A percentile compares a stretch with the other conserved stretches of the same genome.
Evolutionary conservation across 83 land plant species (phyloP).

Genomic region (Diphasiastrum complanatum): DNA sequence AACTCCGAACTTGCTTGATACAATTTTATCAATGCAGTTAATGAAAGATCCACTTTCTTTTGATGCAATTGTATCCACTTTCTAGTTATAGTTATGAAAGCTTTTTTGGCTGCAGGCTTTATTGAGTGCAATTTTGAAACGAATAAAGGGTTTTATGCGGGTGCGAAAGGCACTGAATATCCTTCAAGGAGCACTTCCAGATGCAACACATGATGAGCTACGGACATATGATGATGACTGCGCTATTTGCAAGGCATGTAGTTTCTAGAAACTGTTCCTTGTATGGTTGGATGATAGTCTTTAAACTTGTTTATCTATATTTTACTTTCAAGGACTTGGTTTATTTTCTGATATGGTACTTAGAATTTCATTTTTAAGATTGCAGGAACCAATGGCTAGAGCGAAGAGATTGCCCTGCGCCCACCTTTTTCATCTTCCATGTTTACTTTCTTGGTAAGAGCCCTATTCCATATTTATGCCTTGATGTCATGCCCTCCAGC

Average conservation of each 20-base stretch:
- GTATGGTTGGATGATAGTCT: not conserved
- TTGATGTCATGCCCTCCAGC: too few species aligned
- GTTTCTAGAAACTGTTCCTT: not conserved
- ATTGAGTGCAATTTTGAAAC: slow-evolving; percentile 65
- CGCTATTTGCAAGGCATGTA: slow-evolving; percentile 87
- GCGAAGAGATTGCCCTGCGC: slow-evolving; percentile 82
- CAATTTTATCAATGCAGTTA: too few species aligned
- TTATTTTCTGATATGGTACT: not conserved
- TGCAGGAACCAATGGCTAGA: slow-evolving; percentile 92
- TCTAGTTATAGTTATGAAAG: too few species aligned
- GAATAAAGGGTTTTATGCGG: slow-evolving; percentile 69
- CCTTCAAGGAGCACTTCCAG: slow-evolving; percentile 80
- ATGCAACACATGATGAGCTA: slow-evolving; percentile 79
- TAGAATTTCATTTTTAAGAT: slow-evolving; percentile 10
- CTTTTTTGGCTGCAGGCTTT: too few species aligned
- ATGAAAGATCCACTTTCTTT: too few species aligned
- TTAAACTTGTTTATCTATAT: too few species aligned
- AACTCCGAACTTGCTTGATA: too few species aligned
- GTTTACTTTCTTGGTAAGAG: slow-evolving; percentile 90
- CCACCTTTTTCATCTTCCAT: slow-evolving; percentile 90
- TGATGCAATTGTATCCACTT: too few species aligned
- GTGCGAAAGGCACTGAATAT: slow-evolving; percentile 59
- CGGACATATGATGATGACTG: slow-evolving; percentile 86
- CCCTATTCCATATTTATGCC: not conserved
- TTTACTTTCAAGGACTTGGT: slow-evolving; percentile 5